Conservation (phyloP, 805 yeast species). For the Nakazawaea holstii region DNA sequence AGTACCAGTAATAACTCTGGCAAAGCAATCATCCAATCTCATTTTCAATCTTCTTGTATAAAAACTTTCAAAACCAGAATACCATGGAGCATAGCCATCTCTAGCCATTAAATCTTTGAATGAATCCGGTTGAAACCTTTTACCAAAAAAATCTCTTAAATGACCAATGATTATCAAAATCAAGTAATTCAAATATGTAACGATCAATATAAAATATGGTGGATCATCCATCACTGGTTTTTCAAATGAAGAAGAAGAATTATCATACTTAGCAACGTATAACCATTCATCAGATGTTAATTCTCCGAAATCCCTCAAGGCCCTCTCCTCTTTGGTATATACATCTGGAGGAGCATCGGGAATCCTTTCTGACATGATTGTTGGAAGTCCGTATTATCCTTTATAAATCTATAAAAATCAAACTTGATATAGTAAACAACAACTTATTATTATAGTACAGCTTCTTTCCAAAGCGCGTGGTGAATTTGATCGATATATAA, state of each 20-base stretch:
- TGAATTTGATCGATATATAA: too few species aligned
- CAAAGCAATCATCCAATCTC: slow-evolving; percentile 91
- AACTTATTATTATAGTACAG: too few species aligned
- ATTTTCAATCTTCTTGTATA: slow-evolving; percentile 88
- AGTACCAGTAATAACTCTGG: slow-evolving; percentile 94
- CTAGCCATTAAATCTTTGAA: slow-evolving; percentile 65
- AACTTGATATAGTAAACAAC: too few species aligned
- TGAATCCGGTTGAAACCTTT: slow-evolving; percentile 59
- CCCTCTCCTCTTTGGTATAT: slow-evolving; percentile 27
- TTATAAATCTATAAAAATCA: too few species aligned
- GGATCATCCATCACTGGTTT: slow-evolving; percentile 77
- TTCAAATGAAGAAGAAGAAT: slow-evolving; percentile 52
- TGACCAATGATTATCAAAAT: slow-evolving; percentile 86
- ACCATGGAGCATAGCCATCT: slow-evolving; percentile 95
- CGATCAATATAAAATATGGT: slow-evolving; percentile 69
- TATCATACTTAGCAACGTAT: slow-evolving; percentile 54
- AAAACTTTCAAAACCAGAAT: slow-evolving; percentile 88
- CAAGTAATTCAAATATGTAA: slow-evolving; percentile 83
- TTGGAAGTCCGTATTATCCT: too few species aligned
- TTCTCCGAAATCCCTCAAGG: slow-evolving; percentile 71
- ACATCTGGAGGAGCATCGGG: slow-evolving; percentile 28
- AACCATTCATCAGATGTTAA: slow-evolving; percentile 61
- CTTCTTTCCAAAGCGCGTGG: too few species aligned
- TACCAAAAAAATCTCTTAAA: slow-evolving; percentile 81
- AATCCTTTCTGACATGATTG: slow-evolving; percentile 12